Evolutionary conservation across 2,329 filamentous ascomycete genomes (phyloP).

Genomic region (Byssothecium circinans): DNA sequence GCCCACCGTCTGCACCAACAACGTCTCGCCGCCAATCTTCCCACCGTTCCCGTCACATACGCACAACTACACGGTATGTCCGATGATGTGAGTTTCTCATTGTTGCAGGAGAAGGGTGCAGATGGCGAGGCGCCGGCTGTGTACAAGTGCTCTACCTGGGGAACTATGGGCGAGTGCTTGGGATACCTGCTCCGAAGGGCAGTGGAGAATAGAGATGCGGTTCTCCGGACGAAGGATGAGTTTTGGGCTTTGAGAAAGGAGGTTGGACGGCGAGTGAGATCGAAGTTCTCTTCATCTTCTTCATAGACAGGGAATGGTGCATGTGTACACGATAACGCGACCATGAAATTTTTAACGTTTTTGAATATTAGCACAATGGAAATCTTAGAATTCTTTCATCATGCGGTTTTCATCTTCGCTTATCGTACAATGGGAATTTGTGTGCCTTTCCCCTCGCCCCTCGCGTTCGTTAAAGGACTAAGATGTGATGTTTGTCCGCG

Average conservation of each 20-base stretch:
- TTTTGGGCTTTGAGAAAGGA: slow-evolving; percentile 30
- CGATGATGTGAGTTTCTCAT: slow-evolving; percentile 74
- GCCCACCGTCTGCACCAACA: slow-evolving; percentile 52
- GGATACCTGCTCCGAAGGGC: slow-evolving; percentile 66
- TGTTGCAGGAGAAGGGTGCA: slow-evolving; percentile 25
- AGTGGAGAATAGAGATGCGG: slow-evolving; percentile 63
- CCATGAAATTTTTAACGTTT: too few relatives aligned
- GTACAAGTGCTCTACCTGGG: slow-evolving; percentile 62
- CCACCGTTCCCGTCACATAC: slow-evolving; percentile 59
- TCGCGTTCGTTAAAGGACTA: too few relatives aligned
- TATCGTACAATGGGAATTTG: too few relatives aligned
- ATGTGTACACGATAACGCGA: not conserved
- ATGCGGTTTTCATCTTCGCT: too few relatives aligned
- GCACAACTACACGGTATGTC: slow-evolving; percentile 95
- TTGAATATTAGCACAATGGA: too few relatives aligned
- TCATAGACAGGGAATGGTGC: not conserved
- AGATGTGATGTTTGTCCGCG: slow-evolving; percentile 1
- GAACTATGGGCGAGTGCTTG: slow-evolving; percentile 70
- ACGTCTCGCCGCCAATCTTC: slow-evolving; percentile 41
- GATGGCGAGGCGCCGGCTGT: slow-evolving; percentile 48
- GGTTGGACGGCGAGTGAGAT: slow-evolving; percentile 22
- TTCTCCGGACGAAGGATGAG: slow-evolving; percentile 48
- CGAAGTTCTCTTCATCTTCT: slow-evolving; percentile 14
- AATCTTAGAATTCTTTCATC: too few relatives aligned
- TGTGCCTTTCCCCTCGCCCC: too few relatives aligned